Evolutionary conservation across 2,329 filamentous ascomycete species (phyloP).

Genomic region (Aspergillus sp.): DNA sequence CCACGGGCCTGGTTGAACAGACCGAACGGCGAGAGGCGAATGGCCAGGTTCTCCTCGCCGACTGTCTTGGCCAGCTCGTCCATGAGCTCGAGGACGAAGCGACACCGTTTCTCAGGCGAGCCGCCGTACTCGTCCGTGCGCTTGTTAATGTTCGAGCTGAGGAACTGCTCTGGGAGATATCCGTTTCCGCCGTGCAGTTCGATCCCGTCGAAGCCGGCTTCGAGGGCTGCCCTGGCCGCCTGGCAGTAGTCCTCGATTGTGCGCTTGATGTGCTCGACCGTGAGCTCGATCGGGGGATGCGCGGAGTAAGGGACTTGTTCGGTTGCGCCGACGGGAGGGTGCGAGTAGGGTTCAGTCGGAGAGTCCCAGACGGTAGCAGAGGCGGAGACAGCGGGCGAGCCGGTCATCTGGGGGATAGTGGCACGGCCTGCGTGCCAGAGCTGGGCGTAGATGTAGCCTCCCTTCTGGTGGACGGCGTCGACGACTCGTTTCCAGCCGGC

Average conservation of each 20-base stretch:
- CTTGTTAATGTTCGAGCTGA: conserved; percentile 51
- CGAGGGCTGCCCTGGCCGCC: conserved; percentile 52
- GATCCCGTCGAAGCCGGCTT: conserved; percentile 56
- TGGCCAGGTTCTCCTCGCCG: conserved; percentile 47
- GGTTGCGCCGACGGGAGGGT: conserved; percentile 38
- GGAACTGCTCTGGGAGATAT: conserved; percentile 55
- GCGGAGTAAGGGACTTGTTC: conserved; percentile 41
- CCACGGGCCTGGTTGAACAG: conserved; percentile 54
- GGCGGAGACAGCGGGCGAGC: conserved; percentile 36
- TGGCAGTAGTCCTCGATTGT: conserved; percentile 47
- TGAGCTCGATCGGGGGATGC: conserved; percentile 46
- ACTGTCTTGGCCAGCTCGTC: conserved; percentile 44
- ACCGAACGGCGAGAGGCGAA: conserved; percentile 51
- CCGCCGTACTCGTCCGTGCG: conserved; percentile 54
- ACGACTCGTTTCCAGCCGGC: conserved; percentile 53
- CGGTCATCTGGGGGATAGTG: conserved; percentile 44
- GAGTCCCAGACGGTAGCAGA: conserved; percentile 50
- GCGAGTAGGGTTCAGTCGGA: conserved; percentile 43
- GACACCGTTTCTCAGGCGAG: conserved; percentile 51
- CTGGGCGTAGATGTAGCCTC: conserved; percentile 48
- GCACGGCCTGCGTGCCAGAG: conserved; percentile 49
- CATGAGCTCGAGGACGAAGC: conserved; percentile 59
- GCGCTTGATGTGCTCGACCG: conserved; percentile 45
- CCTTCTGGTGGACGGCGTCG: conserved; percentile 52
- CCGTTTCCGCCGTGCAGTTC: conserved; percentile 53